Conservation (phyloP, 2,329 filamentous ascomycete species). For the Arthrinium phaeospermum region DNA sequence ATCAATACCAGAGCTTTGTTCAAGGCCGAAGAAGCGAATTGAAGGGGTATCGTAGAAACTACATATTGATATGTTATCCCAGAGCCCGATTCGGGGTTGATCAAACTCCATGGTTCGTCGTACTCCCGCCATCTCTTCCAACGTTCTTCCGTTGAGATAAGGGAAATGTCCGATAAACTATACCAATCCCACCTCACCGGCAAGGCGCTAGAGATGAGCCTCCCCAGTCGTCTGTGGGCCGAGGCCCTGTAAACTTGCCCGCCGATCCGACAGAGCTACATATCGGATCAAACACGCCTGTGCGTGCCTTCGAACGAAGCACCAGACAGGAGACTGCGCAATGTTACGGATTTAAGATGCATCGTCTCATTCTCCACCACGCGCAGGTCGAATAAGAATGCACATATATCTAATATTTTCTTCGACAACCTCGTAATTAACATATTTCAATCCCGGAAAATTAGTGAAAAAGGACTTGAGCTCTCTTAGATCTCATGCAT, state of each 20-base stretch:
- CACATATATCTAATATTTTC: too few species aligned
- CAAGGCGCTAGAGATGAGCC: not conserved
- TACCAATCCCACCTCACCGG: not conserved
- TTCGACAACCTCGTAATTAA: too few species aligned
- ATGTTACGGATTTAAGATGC: not conserved
- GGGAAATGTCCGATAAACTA: constrained; percentile 2
- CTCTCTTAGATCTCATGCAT: too few species aligned
- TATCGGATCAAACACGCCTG: constrained; percentile 1
- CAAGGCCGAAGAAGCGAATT: not conserved
- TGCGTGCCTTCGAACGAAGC: not conserved
- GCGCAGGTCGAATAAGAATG: too few species aligned
- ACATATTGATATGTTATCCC: not conserved
- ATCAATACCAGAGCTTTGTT: not conserved
- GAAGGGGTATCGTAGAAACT: not conserved
- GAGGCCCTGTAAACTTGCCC: not conserved
- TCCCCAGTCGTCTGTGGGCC: not conserved
- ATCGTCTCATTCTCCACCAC: not conserved
- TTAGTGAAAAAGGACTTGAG: too few species aligned
- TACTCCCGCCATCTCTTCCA: not conserved
- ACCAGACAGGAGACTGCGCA: not conserved
- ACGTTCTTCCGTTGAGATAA: not conserved
- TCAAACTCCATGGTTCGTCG: not conserved
- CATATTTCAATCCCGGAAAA: too few species aligned
- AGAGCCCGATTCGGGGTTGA: not conserved
- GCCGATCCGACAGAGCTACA: not conserved